Percentiles rank a stretch among this genome's conserved stretches.
Conservation (phyloP, 257 asterid species). For the Ehretia macrophylla region DNA sequence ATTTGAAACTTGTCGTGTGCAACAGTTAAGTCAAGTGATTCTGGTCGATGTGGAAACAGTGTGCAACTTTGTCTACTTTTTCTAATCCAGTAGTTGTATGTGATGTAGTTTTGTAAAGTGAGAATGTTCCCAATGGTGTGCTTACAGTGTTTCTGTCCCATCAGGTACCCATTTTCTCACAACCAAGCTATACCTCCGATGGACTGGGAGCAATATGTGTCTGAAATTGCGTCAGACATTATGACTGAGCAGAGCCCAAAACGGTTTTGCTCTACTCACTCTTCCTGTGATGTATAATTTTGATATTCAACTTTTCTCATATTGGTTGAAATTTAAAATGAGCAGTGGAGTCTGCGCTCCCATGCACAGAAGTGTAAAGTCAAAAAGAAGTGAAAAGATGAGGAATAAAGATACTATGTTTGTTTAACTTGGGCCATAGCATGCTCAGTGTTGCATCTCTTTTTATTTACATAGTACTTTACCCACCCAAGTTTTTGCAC, state of each 20-base stretch:
- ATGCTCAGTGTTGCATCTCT: too few relatives aligned
- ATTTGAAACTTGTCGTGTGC: constrained; percentile 92
- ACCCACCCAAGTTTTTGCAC: too few relatives aligned
- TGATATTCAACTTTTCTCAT: not conserved
- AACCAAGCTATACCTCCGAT: constrained; percentile 78
- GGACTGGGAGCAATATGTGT: constrained; percentile 97
- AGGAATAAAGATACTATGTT: too few relatives aligned
- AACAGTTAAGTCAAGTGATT: constrained; percentile 57
- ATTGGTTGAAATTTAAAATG: not conserved
- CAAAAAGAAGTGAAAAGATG: too few relatives aligned
- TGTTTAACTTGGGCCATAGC: too few relatives aligned
- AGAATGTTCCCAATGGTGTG: not conserved
- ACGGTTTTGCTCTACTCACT: constrained; percentile 51
- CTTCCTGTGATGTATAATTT: constrained; percentile 1
- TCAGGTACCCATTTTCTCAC: constrained; percentile 79
- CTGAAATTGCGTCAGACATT: constrained; percentile 86
- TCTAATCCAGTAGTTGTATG: not conserved
- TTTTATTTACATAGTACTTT: too few relatives aligned
- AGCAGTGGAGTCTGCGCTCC: not conserved
- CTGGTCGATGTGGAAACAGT: constrained; percentile 7
- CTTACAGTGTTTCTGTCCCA: constrained; percentile 15
- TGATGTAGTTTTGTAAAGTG: not conserved
- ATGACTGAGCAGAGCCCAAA: constrained; percentile 96
- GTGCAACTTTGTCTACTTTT: not conserved
- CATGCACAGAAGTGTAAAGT: not conserved